Evolutionary conservation across 768 basidiomycete genomes (phyloP), one percentile per base, ranked within the genome.

Genomic region (Termitomyces bulborhizus): DNA sequence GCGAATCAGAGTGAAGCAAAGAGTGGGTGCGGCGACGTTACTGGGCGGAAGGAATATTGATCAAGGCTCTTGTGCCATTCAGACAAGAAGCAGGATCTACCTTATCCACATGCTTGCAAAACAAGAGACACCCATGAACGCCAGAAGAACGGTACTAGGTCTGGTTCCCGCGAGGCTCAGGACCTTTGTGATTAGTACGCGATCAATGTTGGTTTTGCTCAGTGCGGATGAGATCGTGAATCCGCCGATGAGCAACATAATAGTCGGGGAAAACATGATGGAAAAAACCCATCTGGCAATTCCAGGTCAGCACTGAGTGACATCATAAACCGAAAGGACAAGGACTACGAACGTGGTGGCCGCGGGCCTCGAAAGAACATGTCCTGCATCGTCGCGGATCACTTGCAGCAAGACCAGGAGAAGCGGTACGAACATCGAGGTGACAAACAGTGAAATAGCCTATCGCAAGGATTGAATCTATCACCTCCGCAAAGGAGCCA

Each of bases 41-140:
- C 92, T 90, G 36, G 58, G 54, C 50, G 37, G 26, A 51, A 57
- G 49, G 42, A 45, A 56, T 46, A 59, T 60, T 53, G 54, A 61
- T 54, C 40, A 46, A n/a, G 55, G 18, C 27, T 50, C 26, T 11
- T 51, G 55, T 4, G 41, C 43, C 44, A 27, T 48, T n/a, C 24
- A 44, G 40, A 40, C 21, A 24, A 43, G 40, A 42, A 43, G 11
- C 34, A 12, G 55, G 27, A 59, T 71, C 44, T 53, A 87, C 88
- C 89, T 94, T 64, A 99, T 98, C 97, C 94, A 98, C 96, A 98
- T 99, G 70, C 91, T 94, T 3, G 95, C 93, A 67, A 99, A 99
- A 65, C 94, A 98, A 2, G 94, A 89, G 16, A 99, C 94, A 43
- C 77, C 84, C 97, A 98, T 98, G 68, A 98, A 91, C 0, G 93